These are phyloP conservation scores for Komagataella phaffii DNA, from an alignment of 805 yeast genomes.

Conservation along the genomic window DNA sequence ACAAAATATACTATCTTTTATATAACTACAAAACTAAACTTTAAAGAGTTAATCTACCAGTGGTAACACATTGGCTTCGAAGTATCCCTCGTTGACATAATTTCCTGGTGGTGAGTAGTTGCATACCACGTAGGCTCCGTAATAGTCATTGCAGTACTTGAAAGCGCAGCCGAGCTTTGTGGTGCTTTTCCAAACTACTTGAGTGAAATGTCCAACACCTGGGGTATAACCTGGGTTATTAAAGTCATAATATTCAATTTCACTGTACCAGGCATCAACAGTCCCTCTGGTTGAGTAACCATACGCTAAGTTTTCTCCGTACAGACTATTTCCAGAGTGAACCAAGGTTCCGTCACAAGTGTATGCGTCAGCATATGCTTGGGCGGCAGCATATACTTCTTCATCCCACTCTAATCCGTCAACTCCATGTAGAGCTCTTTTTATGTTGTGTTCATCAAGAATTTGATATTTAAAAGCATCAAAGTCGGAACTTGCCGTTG, in stretches of 20 bases:
- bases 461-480: constrained; percentile 20
- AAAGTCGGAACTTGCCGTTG: constrained; percentile 8
- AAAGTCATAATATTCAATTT: constrained; percentile 42
- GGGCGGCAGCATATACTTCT: constrained; percentile 41
- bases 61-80: constrained; percentile 7
- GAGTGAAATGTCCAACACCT: constrained; percentile 65
- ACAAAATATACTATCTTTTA: not conserved
- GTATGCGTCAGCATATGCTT: constrained; percentile 37
- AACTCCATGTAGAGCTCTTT: constrained; percentile 43
- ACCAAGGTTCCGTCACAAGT: constrained; percentile 46
- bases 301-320: constrained; percentile 70
- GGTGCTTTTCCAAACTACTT: constrained; percentile 55
- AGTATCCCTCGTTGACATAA: constrained; percentile 11
- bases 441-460: constrained; percentile 45
- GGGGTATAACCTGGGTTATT: constrained; percentile 34
- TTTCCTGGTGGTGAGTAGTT: constrained; percentile 75
- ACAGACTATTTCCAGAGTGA: constrained; percentile 44
- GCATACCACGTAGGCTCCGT: constrained; percentile 56
- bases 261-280: constrained; percentile 66
- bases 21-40: not conserved
- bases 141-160: constrained; percentile 33
- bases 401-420: constrained; percentile 42
- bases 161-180: constrained; percentile 55
- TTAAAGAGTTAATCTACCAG: not conserved
- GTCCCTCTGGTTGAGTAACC: constrained; percentile 43